Evolutionary conservation across 305 asterid genomes (phyloP).

Genomic region (Plantago coronopus): DNA sequence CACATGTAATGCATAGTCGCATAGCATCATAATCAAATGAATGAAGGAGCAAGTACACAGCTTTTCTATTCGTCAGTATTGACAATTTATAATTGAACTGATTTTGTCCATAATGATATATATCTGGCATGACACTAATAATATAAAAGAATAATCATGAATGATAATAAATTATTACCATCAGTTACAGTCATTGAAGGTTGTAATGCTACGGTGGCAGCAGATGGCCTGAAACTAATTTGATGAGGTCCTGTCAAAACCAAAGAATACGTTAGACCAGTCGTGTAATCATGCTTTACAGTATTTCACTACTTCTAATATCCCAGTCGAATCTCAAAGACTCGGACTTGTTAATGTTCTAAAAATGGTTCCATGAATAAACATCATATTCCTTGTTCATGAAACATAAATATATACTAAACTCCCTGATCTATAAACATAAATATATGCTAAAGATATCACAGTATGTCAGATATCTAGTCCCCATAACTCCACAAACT

Average conservation of each 20-base stretch:
- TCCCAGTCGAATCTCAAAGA: neutral
- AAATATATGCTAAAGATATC: too few relatives aligned
- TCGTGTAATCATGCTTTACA: slow-evolving; percentile 17
- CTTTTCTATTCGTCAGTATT: neutral
- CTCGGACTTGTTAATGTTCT: slow-evolving; percentile 9
- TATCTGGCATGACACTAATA: too few relatives aligned
- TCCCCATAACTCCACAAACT: neutral
- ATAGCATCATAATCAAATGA: too few relatives aligned
- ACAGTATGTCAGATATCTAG: neutral
- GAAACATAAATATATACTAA: too few relatives aligned
- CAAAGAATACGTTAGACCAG: slow-evolving; percentile 7
- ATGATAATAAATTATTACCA: slow-evolving; percentile 38
- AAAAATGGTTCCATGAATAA: slow-evolving; percentile 8
- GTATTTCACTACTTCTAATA: slow-evolving; percentile 3
- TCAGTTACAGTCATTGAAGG: slow-evolving; percentile 90
- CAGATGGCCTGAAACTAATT: slow-evolving; percentile 85
- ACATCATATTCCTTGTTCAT: slow-evolving; percentile 1
- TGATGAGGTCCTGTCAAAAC: slow-evolving; percentile 73
- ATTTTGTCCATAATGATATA: too few relatives aligned
- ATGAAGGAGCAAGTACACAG: neutral
- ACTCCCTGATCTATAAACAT: too few relatives aligned
- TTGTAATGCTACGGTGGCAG: slow-evolving; percentile 68
- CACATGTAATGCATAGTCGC: too few relatives aligned
- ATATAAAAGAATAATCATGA: neutral
- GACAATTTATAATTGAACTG: too few relatives aligned